Conservation (phyloP, 768 basidiomycete genomes). For the Coprinopsis sp. region DNA sequence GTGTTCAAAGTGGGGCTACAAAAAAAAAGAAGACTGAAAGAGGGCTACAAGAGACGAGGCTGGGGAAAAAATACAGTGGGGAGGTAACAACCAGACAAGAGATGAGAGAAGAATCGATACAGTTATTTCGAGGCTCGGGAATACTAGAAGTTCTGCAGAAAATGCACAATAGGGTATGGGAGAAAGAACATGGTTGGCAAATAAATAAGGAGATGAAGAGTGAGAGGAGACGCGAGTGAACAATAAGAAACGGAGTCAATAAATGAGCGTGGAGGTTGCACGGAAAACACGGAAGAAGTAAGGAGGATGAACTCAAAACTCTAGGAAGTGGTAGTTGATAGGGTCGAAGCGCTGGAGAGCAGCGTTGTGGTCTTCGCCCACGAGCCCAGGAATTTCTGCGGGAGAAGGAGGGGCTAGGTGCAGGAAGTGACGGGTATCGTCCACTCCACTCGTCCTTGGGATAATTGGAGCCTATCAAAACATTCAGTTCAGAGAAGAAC, state of each 20-base stretch:
- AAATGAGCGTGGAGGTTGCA: conserved; percentile 18
- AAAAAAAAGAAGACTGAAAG: conserved; percentile 3
- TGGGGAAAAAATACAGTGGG: conserved; percentile 16
- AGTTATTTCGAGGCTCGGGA: too few relatives aligned
- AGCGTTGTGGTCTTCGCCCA: conserved; percentile 55
- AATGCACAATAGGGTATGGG: too few relatives aligned
- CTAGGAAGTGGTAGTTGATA: conserved; percentile 66
- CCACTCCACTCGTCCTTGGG: conserved; percentile 71
- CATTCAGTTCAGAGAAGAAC: conserved; percentile 9
- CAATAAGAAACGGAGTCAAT: conserved; percentile 5
- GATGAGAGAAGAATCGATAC: too few relatives aligned
- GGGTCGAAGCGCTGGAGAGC: conserved; percentile 63
- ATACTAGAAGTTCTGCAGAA: too few relatives aligned
- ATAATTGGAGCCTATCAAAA: conserved; percentile 73
- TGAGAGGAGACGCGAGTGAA: too few relatives aligned
- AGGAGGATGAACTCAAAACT: conserved; percentile 47
- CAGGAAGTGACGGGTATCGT: conserved; percentile 85
- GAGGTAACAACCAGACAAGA: conserved; percentile 1
- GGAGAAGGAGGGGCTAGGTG: conserved; percentile 69
- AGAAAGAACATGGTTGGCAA: too few relatives aligned
- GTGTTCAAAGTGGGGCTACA: conserved; percentile 2
- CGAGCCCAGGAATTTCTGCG: conserved; percentile 78
- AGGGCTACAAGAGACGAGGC: not conserved
- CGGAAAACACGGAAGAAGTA: not conserved
- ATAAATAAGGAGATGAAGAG: too few relatives aligned